A percentile compares a stretch with the other conserved stretches of the same genome.
These are phyloP conservation scores for Auricularia cornea DNA, from an alignment of 768 basidiomycete species.

Conservation along the genomic window DNA sequence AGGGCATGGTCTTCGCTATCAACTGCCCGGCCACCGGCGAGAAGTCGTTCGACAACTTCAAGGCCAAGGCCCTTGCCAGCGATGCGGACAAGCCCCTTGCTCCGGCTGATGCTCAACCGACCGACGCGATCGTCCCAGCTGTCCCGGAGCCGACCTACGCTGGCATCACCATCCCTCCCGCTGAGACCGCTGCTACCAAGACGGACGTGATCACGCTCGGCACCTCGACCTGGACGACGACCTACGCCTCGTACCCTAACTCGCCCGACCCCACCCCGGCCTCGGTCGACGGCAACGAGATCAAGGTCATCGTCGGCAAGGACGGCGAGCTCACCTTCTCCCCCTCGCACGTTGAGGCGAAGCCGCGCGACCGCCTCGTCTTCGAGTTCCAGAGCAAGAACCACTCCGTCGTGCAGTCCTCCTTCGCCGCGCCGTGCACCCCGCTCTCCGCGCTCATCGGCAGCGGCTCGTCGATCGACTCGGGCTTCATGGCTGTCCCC, in stretches of 20 bases:
- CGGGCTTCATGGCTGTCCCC: slow-evolving; percentile 29
- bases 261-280: slow-evolving; percentile 49
- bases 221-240: slow-evolving; percentile 44
- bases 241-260: slow-evolving; percentile 46
- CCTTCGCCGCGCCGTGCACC: slow-evolving; percentile 33
- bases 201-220: slow-evolving; percentile 35
- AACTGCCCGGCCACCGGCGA: slow-evolving; percentile 49
- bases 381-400: slow-evolving; percentile 40
- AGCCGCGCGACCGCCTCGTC: slow-evolving; percentile 44
- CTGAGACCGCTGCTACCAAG: slow-evolving; percentile 32
- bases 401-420: slow-evolving; percentile 35
- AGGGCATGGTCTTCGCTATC: slow-evolving; percentile 60
- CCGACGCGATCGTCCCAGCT: slow-evolving; percentile 10
- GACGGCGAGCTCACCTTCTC: slow-evolving; percentile 38
- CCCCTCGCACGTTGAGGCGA: slow-evolving; percentile 42
- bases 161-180: slow-evolving; percentile 44
- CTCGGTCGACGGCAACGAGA: slow-evolving; percentile 35
- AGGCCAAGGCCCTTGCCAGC: slow-evolving; percentile 45
- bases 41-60: slow-evolving; percentile 57
- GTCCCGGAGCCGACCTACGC: slow-evolving; percentile 23
- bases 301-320: slow-evolving; percentile 45
- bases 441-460: slow-evolving; percentile 19
- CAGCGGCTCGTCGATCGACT: background rate
- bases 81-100: slow-evolving; percentile 30
- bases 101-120: slow-evolving; percentile 15